These are phyloP conservation scores for Danielozyma ontarioensis DNA, from an alignment of 805 yeast genomes.

Conservation along the genomic window DNA sequence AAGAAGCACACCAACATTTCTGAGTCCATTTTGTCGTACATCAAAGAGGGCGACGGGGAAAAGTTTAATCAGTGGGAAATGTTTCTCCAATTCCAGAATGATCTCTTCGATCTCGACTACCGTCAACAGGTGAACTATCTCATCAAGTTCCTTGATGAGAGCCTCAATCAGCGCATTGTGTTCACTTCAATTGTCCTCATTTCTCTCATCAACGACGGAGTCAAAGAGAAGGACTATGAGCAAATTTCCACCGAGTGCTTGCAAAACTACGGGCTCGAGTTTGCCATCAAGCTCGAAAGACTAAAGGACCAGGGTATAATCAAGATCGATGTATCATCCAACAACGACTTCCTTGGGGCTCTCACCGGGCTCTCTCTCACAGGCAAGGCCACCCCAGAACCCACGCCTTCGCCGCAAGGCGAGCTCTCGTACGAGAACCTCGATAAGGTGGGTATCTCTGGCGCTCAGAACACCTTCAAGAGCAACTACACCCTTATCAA, in stretches of 20 bases:
- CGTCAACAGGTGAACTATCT: conserved; percentile 22
- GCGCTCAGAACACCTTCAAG: conserved; percentile 20
- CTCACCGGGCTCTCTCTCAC: conserved; percentile 7
- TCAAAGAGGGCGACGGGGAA: conserved; percentile 22
- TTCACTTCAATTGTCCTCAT: conserved; percentile 54
- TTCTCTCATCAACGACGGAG: conserved; percentile 62
- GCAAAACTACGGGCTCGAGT: conserved; percentile 60
- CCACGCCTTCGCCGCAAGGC: conserved; percentile 3
- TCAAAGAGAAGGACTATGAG: conserved; percentile 59
- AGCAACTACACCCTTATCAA: conserved; percentile 34
- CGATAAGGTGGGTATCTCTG: conserved; percentile 25
- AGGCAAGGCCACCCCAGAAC: conserved; percentile 7
- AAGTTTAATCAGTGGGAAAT: conserved; percentile 35
- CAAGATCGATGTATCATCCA: conserved; percentile 16
- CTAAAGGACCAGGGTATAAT: conserved; percentile 47
- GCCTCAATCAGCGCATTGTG: conserved; percentile 36
- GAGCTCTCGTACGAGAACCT: conserved; percentile 7
- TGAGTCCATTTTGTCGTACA: conserved; percentile 51
- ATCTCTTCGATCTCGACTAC: conserved; percentile 46
- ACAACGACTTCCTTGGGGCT: conserved; percentile 20
- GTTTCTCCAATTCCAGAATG: conserved; percentile 63
- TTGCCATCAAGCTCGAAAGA: conserved; percentile 42
- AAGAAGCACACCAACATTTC: conserved; percentile 73
- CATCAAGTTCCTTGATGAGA: conserved; percentile 35
- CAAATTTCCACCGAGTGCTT: conserved; percentile 49